Conservation (phyloP, 495 filamentous ascomycete genomes). For the Annulohypoxylon moriforme region DNA sequence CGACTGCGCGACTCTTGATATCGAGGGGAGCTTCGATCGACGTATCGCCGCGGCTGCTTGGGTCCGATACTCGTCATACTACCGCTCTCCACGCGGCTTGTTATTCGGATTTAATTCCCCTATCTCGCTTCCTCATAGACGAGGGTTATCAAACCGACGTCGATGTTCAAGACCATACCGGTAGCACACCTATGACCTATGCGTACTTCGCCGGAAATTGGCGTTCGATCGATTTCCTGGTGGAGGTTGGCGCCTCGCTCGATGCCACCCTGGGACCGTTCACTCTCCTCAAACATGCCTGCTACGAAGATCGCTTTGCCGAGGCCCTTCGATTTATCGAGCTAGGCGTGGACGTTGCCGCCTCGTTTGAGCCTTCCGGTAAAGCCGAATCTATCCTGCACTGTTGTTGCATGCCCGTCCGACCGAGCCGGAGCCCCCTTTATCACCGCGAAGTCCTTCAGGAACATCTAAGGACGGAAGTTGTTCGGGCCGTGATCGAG, state of each 20-base stretch:
- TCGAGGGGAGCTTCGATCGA: conserved; percentile 46
- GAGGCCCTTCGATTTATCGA: conserved; percentile 49
- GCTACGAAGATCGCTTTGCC: conserved; percentile 47
- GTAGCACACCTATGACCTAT: conserved; percentile 51
- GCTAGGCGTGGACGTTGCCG: conserved; percentile 46
- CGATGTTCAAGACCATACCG: conserved; percentile 43
- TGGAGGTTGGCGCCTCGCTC: conserved; percentile 49
- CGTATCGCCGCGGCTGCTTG: conserved; percentile 17
- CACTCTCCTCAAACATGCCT: conserved; percentile 54
- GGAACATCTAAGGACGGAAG: background rate
- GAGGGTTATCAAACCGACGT: conserved; percentile 45
- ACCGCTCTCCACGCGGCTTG: conserved; percentile 41
- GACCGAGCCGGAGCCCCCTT: background rate
- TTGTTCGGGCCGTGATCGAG: conserved; percentile 32
- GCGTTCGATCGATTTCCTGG: conserved; percentile 48
- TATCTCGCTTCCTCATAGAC: conserved; percentile 33
- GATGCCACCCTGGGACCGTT: conserved; percentile 46
- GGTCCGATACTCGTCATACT: background rate
- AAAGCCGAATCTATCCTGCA: conserved; percentile 36
- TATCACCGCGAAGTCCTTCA: conserved; percentile 19
- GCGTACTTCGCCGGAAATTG: conserved; percentile 51
- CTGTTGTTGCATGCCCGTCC: conserved; percentile 46
- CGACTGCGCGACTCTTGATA: conserved; percentile 50
- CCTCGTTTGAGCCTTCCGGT: conserved; percentile 43
- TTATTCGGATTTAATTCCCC: background rate